Base-by-base conservation (phyloP, 2,329 filamentous ascomycete genomes). In the Cordyceps pruinosa region DNA sequence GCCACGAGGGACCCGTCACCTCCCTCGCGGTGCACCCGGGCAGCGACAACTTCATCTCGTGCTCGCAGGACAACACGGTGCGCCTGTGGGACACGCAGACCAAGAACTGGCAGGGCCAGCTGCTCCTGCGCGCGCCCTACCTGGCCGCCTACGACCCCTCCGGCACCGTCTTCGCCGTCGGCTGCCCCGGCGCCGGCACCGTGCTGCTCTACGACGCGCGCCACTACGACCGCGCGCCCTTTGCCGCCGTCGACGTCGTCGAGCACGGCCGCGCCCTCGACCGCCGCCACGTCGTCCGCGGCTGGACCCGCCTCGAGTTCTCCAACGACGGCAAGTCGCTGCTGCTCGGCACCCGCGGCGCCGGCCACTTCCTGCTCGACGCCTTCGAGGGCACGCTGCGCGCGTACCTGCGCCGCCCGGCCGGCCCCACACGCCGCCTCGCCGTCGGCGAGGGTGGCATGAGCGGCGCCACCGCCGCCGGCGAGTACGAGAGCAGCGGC, bases 251-350 rank as follows among this genome's bases (percentile, higher is more conserved):
- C 66, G 93, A 97, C 66, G 77, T 97, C 17, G 73, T 84, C 25
- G 83, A 86, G 57, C 73, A 77, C 51, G 75, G 76, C 46, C 68
- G 74, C 66, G 59, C 73, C 66, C 65, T 77, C 51, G 75, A 82
- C 61, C 71, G 77, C 6, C 81, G 86, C 48, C 84, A 88, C 52
- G 72, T 80, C 1, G 75, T 82, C 60, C 80, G 80, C 53, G 86
- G 86, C 12, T 99, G 94, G 94, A 94, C 89, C 1, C 91, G 88
- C 64, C 79, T 99, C 42, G 91, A 96, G 66, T 97, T 99, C 69
- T 94, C 90, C 58, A 99, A 99, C 66, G 94, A 99, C 66, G 94
- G 94, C 19, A 96, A 96, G 67, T 84, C 84, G 59, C 73, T 99
- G 48, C 79, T 99, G 5, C 72, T 99, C 19, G 89, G 89, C 15